Base-by-base conservation (phyloP, 2,329 filamentous ascomycete genomes). In the Paraphoma sp. region DNA sequence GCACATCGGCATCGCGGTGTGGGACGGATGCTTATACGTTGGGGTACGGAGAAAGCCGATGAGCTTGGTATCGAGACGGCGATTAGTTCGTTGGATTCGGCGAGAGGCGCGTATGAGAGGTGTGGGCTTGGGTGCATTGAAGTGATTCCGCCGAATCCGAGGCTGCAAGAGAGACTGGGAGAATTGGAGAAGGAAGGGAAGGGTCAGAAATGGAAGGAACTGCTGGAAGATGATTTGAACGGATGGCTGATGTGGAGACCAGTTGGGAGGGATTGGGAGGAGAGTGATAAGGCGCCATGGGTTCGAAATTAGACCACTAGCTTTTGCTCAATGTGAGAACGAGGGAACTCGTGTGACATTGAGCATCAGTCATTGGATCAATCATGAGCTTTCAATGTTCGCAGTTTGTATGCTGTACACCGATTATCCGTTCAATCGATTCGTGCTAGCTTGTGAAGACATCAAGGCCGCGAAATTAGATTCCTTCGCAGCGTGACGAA, bases 21-120 rank as follows among this genome's bases (percentile, higher is more conserved):
- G 6, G 77, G 73, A 6, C 56, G 69, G 4, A 67, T 76, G 46
- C 64, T 79, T 33, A 62, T 80, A 29, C 65, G 72, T 17, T 79
- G 75, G 70, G 77, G 78, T 6, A 74, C 67, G 3, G 63, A 68
- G 1, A 70, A 77, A n/a, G 76, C 56, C 1, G 74, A 77, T 48
- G 67, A 68, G n/a, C 57, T 76, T 29, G 71, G 60, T 2, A 59
- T 69, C 17, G 64, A 67, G 31, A 66, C 60, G 12, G 64, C 64
- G 1, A 48, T 68, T 5, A 62, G 57, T 40, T 66, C 64, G 10
- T 43, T 68, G 14, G 43, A 44, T 2, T 64, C 57, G 17, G 66
- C 66, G 3, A 36, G 48, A n/a, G 61, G 57, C 0, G 63, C 62
- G n/a, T 69, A 69, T 40, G 64, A 64, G 40, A 64, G 54, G 46